Percentiles rank a stretch among this genome's conserved stretches.
Evolutionary conservation across 2,329 filamentous ascomycete species (phyloP).

Genomic region (Epichloe elymi): DNA sequence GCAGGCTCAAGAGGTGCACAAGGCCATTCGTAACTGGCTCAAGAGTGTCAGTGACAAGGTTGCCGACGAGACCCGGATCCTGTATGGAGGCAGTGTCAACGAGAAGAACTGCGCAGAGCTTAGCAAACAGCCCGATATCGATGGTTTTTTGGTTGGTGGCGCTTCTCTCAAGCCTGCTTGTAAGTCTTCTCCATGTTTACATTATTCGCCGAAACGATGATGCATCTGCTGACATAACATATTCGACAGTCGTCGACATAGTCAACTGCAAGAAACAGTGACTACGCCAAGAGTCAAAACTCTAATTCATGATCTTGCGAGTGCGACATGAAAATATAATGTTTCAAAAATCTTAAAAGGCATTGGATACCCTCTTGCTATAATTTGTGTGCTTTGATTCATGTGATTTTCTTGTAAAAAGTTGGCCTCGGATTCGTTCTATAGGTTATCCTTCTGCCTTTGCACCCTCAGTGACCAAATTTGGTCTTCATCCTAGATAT

Average conservation of each 20-base stretch:
- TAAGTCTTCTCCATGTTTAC: slow-evolving; percentile 31
- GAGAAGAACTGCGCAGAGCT: slow-evolving; percentile 98
- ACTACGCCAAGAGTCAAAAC: slow-evolving; percentile 12
- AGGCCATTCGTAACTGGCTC: slow-evolving; percentile 82
- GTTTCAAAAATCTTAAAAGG: background rate
- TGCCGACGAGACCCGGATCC: slow-evolving; percentile 77
- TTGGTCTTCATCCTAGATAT: slow-evolving; percentile 7
- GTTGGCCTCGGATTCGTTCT: background rate
- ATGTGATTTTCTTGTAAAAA: background rate
- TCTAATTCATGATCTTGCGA: background rate
- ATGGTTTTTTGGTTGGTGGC: slow-evolving; percentile 94
- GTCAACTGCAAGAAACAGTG: slow-evolving; percentile 40
- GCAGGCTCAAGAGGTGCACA: slow-evolving; percentile 90
- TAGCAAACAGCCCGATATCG: slow-evolving; percentile 85
- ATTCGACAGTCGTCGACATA: slow-evolving; percentile 39
- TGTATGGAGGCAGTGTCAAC: slow-evolving; percentile 92
- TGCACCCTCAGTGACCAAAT: background rate
- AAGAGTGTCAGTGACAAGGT: slow-evolving; percentile 61
- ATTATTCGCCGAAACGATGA: background rate
- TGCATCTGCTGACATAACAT: background rate
- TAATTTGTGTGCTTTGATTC: background rate
- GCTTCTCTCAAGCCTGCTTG: slow-evolving; percentile 94
- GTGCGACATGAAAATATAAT: background rate
- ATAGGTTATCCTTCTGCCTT: background rate
- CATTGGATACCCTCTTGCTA: background rate